A percentile compares a stretch with the other conserved stretches of the same genome.
Conservation (phyloP, 108 stramenopile genomes). For the Skeletonema costatum region DNA sequence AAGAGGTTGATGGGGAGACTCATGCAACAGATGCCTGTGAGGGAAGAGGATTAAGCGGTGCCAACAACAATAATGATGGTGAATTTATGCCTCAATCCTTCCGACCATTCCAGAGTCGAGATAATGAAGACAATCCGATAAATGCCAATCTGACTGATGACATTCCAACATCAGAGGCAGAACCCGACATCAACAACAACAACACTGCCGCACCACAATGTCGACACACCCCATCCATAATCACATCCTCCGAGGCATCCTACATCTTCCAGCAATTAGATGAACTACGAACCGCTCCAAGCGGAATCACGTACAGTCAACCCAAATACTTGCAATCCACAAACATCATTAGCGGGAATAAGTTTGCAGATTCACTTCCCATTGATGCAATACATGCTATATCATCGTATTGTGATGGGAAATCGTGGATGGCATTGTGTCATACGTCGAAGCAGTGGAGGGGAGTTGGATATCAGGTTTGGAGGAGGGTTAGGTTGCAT, state of each 20-base stretch:
- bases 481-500: conserved; percentile 71
- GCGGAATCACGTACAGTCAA: not conserved
- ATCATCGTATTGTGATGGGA: not conserved
- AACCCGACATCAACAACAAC: not conserved
- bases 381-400: conserved; percentile 19
- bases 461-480: conserved; percentile 45
- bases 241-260: not conserved
- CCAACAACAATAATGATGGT: not conserved
- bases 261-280: not conserved
- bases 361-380: conserved; percentile 9
- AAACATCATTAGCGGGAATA: not conserved
- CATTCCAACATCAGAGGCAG: not conserved
- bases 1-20: not conserved
- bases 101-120: not conserved
- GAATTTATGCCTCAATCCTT: not conserved
- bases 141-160: not conserved
- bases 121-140: not conserved
- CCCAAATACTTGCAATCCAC: not conserved
- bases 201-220: not conserved
- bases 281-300: not conserved
- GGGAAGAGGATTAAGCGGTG: not conserved
- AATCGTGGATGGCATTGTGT: not conserved
- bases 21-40: not conserved
- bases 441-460: not conserved
- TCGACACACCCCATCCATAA: not conserved